A percentile compares a stretch with the other conserved stretches of the same genome.
phyloP scores from a whole-genome alignment of 176 grass and related monocot genomes.

The Cymbopogon citratus region DNA sequence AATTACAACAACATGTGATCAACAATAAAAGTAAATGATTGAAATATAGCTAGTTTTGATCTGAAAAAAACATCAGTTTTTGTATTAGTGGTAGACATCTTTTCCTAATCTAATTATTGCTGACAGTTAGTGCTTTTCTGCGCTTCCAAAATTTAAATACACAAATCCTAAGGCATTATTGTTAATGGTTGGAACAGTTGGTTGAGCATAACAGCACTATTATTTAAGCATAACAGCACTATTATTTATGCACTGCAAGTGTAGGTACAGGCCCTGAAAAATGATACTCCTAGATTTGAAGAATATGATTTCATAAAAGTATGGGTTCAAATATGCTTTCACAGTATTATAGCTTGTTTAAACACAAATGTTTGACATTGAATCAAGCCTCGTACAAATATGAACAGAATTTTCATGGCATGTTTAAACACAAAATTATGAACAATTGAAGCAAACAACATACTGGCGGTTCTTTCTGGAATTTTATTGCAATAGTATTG shows the following conservation, averaged over 20 bases:
- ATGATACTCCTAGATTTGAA: neutral
- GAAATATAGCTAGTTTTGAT: neutral
- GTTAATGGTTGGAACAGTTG: neutral
- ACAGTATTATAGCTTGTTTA: neutral
- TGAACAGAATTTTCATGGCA: neutral
- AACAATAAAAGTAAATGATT: neutral
- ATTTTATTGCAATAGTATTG: constrained; percentile 92
- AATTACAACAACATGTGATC: neutral
- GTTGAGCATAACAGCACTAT: neutral
- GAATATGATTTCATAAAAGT: neutral
- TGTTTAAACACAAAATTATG: constrained; percentile 9
- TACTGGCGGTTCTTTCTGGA: constrained; percentile 93
- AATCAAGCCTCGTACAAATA: neutral
- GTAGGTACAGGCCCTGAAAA: neutral
- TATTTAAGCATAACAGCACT: neutral
- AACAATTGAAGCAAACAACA: constrained; percentile 34
- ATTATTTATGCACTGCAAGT: neutral
- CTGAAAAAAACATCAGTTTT: neutral
- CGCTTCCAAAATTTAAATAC: neutral
- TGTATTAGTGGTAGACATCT: neutral
- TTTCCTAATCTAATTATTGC: neutral
- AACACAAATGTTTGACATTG: neutral
- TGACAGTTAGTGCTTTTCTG: neutral
- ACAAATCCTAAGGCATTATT: neutral
- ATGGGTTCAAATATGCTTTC: neutral